Conservation (phyloP, 2,329 filamentous ascomycete genomes). For the Penicillium polonicum region DNA sequence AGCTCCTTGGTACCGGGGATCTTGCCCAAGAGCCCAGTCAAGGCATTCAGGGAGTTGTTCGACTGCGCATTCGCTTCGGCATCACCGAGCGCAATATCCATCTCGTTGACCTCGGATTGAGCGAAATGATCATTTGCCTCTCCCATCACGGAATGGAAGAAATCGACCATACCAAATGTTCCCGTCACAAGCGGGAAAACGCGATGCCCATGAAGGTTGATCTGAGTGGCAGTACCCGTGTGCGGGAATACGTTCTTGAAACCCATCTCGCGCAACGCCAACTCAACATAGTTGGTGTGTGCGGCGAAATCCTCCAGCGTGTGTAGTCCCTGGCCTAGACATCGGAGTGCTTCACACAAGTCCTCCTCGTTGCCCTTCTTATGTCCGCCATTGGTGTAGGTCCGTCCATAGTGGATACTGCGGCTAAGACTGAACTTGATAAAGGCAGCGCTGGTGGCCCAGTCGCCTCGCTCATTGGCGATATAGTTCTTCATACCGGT, state of each 20-base stretch:
- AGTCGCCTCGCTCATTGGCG: slow-evolving; percentile 79
- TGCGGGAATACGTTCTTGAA: slow-evolving; percentile 70
- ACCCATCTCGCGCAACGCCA: slow-evolving; percentile 71
- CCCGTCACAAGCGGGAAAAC: slow-evolving; percentile 72
- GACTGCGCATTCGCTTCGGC: slow-evolving; percentile 56
- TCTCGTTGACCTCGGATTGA: slow-evolving; percentile 79
- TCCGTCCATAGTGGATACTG: slow-evolving; percentile 72
- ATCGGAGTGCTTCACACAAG: slow-evolving; percentile 75
- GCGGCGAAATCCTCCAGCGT: slow-evolving; percentile 77
- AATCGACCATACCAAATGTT: slow-evolving; percentile 77
- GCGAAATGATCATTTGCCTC: slow-evolving; percentile 83
- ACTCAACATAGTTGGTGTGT: slow-evolving; percentile 80
- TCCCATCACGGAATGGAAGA: slow-evolving; percentile 72
- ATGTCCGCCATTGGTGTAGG: slow-evolving; percentile 67
- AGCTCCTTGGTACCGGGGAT: slow-evolving; percentile 71
- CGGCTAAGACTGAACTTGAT: slow-evolving; percentile 71
- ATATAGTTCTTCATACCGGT: slow-evolving; percentile 99
- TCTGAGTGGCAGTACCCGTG: slow-evolving; percentile 65
- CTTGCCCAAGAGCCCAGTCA: slow-evolving; percentile 72
- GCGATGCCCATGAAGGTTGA: slow-evolving; percentile 63
- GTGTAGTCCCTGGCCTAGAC: slow-evolving; percentile 72
- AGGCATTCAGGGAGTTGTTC: slow-evolving; percentile 51
- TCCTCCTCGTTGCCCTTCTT: slow-evolving; percentile 68
- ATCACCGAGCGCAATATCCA: slow-evolving; percentile 70
- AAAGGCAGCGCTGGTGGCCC: slow-evolving; percentile 88